A percentile compares a stretch with the other conserved stretches of the same genome.
Evolutionary conservation across 208 protist genomes (phyloP).

Genomic region (Kentomonas sorsogonicus): DNA sequence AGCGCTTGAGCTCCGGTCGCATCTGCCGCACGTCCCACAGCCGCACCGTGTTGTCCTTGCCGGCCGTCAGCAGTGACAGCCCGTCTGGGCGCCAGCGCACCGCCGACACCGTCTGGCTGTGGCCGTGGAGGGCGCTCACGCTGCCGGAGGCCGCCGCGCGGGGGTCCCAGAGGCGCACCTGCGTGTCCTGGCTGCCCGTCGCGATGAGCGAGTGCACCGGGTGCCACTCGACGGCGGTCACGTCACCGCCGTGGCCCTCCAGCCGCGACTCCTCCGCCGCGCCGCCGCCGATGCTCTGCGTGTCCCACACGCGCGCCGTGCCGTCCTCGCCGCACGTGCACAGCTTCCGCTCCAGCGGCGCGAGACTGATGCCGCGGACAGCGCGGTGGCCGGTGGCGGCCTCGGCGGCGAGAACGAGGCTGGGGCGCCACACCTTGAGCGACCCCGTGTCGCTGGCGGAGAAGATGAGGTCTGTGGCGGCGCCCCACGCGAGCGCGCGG

Average conservation of each 20-base stretch:
- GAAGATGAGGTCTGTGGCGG: conserved; percentile 72
- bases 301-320: conserved; percentile 82
- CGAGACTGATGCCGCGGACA: conserved; percentile 72
- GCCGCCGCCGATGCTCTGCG: conserved; percentile 40
- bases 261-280: conserved; percentile 75
- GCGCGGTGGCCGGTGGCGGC: conserved; percentile 75
- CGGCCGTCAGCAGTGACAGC: conserved; percentile 62
- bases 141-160: conserved; percentile 67
- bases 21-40: conserved; percentile 84
- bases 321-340: conserved; percentile 81
- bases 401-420: conserved; percentile 73
- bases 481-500: conserved; percentile 74
- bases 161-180: conserved; percentile 84
- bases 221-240: conserved; percentile 86
- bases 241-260: conserved; percentile 83
- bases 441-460: conserved; percentile 79
- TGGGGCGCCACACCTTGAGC: conserved; percentile 82
- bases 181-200: conserved; percentile 82
- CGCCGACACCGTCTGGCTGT: conserved; percentile 71
- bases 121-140: conserved; percentile 72
- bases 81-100: conserved; percentile 84
- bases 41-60: conserved; percentile 74
- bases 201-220: conserved; percentile 74
- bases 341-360: conserved; percentile 79
- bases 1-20: conserved; percentile 66